Evolutionary conservation across 768 basidiomycete species (phyloP), one percentile per base, ranked within the genome.

Genomic region (Tulasnella sp.): DNA sequence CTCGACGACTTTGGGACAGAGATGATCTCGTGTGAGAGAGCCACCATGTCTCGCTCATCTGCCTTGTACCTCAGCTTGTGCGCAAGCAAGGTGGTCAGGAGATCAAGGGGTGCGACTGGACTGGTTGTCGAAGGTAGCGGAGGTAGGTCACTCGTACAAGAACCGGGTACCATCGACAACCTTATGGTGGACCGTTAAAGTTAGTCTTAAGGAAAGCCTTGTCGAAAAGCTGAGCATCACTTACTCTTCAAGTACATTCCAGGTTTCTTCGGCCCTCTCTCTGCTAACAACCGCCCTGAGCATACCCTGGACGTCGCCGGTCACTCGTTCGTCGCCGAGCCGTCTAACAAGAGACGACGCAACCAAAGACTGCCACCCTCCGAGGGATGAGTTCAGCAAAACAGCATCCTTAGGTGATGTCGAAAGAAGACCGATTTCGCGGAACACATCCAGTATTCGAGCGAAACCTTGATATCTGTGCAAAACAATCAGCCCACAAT

Each of bases 381-480:
- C 63, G 32, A 26, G 32, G 22, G 62, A 22, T 22, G 71, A 59
- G 44, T 72, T 64, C 19, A 69, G 44, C 1, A 34, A 35, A n/a
- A 87, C 80, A 5, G 78, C 75, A 2, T 79, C 72, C 3, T 76
- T 75, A 2, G 77, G 73, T 39, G 8, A 72, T 72, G 37, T 75
- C 68, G 40, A 88, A 85, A 96, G 83, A 14, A 96, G 80, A 0
- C 94, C 94, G 32, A 94, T 81, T 7, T 78, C 74, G 47, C 85
- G 84, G 83, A 95, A 92, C 0, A 86, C 84, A 42, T 89, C 83
- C 84, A 97, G 88, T 22, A 94, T 79, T 3, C 82, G 80, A 1
- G 89, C 83, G 77, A 94, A 97, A 0, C 94, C 94, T 2, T 90
- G 89, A 78, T 97, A 95, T 78, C 93, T 92, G 73, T 29, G 26